phyloP scores from a whole-genome alignment of 1,284 basidiomycete genomes.

The Marasmius tenuissimus region DNA sequence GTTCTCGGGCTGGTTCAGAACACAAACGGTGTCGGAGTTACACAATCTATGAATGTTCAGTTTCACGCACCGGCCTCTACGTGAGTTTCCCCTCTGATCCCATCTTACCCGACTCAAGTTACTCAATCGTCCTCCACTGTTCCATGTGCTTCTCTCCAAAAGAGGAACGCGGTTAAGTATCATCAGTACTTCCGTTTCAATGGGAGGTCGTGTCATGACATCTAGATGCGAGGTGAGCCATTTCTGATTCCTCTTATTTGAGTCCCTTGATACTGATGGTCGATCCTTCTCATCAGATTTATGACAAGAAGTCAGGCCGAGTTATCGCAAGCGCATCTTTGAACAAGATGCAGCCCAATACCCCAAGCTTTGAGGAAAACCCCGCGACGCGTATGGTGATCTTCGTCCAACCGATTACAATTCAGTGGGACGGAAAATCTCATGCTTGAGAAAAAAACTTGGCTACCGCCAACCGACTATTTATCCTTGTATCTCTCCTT shows the following conservation, averaged over 20 bases:
- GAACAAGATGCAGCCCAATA: slow-evolving; percentile 66
- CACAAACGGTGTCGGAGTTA: slow-evolving; percentile 72
- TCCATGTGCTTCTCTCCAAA: neutral
- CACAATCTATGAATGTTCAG: slow-evolving; percentile 63
- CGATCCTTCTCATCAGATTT: slow-evolving; percentile 37
- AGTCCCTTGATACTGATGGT: slow-evolving; percentile 11
- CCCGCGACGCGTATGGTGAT: neutral
- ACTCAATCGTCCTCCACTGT: neutral
- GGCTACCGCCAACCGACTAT: too few species aligned
- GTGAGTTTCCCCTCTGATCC: slow-evolving; percentile 35
- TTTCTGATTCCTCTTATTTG: slow-evolving; percentile 5
- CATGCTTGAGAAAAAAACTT: neutral
- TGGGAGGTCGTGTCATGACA: slow-evolving; percentile 68
- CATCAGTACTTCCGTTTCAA: slow-evolving; percentile 58
- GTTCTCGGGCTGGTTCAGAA: slow-evolving; percentile 58
- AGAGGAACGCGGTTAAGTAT: slow-evolving; percentile 61
- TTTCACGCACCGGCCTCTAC: slow-evolving; percentile 66
- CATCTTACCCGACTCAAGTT: neutral
- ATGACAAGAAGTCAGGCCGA: slow-evolving; percentile 53
- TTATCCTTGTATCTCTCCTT: too few species aligned
- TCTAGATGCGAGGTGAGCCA: slow-evolving; percentile 61
- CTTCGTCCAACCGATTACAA: neutral
- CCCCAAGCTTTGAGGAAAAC: slow-evolving; percentile 24
- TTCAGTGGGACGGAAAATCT: neutral
- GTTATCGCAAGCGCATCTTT: slow-evolving; percentile 62